phyloP scores from a whole-genome alignment of 768 basidiomycete species.

The Amanita exitialis region DNA sequence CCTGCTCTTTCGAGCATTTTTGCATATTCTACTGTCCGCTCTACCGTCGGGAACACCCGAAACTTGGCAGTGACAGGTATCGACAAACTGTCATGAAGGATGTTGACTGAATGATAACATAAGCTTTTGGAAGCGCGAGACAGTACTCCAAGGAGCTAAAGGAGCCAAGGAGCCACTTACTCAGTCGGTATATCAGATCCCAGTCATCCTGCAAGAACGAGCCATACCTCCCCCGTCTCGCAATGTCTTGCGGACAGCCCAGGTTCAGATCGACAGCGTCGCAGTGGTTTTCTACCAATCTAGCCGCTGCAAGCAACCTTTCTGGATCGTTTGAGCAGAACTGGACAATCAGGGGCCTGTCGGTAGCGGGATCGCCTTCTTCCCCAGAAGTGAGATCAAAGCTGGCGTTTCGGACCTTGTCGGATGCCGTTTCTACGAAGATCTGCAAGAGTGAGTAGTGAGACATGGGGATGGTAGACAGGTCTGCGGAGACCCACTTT shows the following conservation, averaged over 20 bases:
- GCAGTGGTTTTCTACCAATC: conserved; percentile 64
- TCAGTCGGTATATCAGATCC: conserved; percentile 75
- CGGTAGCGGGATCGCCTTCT: conserved; percentile 66
- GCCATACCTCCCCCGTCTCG: conserved; percentile 78
- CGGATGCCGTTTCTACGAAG: conserved; percentile 43
- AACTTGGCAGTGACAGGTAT: conserved; percentile 98
- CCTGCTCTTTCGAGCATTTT: conserved; percentile 94
- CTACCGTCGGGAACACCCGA: conserved; percentile 76
- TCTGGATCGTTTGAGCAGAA: conserved; percentile 91
- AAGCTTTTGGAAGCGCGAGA: not conserved
- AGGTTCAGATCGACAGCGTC: conserved; percentile 95
- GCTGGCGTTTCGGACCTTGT: conserved; percentile 46
- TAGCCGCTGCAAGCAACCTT: conserved; percentile 67
- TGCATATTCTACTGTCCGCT: conserved; percentile 89
- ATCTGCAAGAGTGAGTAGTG: conserved; percentile 30
- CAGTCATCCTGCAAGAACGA: conserved; percentile 92
- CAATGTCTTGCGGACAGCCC: conserved; percentile 94
- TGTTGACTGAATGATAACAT: conserved; percentile 53
- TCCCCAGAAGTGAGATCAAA: conserved; percentile 68
- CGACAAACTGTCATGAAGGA: conserved; percentile 69
- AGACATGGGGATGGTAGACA: not conserved
- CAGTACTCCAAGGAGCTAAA: not conserved
- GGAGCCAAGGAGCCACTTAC: conserved; percentile 28
- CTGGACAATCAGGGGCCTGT: conserved; percentile 84
- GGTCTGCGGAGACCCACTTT: conserved; percentile 34